Evolutionary conservation across 371 early-diverging fungal species (phyloP), one percentile per base, ranked within the genome.

Genomic region (Gilbertella persicaria): DNA sequence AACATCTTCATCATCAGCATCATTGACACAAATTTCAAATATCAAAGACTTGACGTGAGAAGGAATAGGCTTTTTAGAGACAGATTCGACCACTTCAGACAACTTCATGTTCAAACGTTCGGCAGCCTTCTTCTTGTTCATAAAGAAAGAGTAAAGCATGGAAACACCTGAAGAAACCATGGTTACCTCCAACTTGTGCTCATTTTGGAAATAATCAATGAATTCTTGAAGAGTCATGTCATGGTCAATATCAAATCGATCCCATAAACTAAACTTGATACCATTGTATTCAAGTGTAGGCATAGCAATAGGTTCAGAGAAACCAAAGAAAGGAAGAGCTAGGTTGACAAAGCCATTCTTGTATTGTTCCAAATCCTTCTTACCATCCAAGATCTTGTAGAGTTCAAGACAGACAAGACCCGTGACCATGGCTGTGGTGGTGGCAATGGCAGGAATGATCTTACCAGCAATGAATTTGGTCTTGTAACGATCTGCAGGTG

Each of bases 361-460:
- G 86, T 88, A 98, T 60, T 95, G 93, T 29, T 97, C 97, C 35
- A 98, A 70, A 62, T 84, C 83, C n/a, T 80, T 77, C 47, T 90
- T 86, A 12, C 84, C 85, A 53, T 86, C 91, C 58, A 92, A 77
- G 36, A 87, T 68, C 89, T 98, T 98, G 88, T 94, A 95, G 50
- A 98, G 77, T 79, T 99, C 99, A 50, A 99, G 79, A 71, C 97
- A 96, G 14, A 98, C 95, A 35, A 99, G 79, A 36, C 99, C 99
- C 28, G 99, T 97, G 6, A 99, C 96, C 62, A 99, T 80, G 9
- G 99, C 93, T 0, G 99, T 99, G 0, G 99, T 99, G 2, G 99
- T 99, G 8, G 99, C 99, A 80, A 99, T 99, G 37, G 99, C 99
- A 21, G 99, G 99, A 61, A 99, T 99, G 60, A 99, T 99, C 77